Percentiles rank a stretch among this genome's conserved stretches.
phyloP scores from a whole-genome alignment of 257 asterid species.

The Ilex asprella region DNA sequence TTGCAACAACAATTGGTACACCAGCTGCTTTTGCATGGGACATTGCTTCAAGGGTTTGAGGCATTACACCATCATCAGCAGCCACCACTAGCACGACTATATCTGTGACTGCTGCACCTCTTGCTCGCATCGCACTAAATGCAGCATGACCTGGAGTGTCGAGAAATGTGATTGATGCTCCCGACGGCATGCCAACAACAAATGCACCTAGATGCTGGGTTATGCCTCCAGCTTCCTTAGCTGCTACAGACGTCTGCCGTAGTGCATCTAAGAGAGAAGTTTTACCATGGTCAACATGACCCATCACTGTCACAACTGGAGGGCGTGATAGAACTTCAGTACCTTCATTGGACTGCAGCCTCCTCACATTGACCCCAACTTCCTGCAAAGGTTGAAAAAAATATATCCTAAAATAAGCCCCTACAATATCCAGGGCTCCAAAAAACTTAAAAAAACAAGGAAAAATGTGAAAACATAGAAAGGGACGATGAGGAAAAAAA shows the following conservation, averaged over 20 bases:
- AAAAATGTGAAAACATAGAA: constrained; percentile 3
- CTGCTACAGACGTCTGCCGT: constrained; percentile 82
- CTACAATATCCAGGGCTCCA: not conserved
- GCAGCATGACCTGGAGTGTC: constrained; percentile 99
- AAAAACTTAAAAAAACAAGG: constrained; percentile 5
- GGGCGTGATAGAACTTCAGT: constrained; percentile 56
- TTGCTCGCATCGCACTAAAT: constrained; percentile 93
- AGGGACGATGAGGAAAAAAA: not conserved
- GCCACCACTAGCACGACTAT: constrained; percentile 94
- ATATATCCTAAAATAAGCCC: constrained; percentile 8
- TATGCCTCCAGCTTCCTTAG: constrained; percentile 98
- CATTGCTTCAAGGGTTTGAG: constrained; percentile 96
- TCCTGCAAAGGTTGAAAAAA: constrained; percentile 43
- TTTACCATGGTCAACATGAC: constrained; percentile 98
- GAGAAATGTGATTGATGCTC: constrained; percentile 80
- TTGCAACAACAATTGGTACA: constrained; percentile 83
- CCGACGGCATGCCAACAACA: constrained; percentile 92
- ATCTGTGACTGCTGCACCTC: constrained; percentile 98
- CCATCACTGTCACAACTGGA: constrained; percentile 97
- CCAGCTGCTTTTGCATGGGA: constrained; percentile 79
- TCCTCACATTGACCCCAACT: constrained; percentile 70
- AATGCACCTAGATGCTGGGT: constrained; percentile 97
- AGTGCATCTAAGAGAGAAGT: constrained; percentile 91
- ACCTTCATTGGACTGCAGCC: constrained; percentile 70
- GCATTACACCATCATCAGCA: constrained; percentile 99